Base-by-base conservation (phyloP, 805 yeast species). In the Ogataea trehalophila region DNA sequence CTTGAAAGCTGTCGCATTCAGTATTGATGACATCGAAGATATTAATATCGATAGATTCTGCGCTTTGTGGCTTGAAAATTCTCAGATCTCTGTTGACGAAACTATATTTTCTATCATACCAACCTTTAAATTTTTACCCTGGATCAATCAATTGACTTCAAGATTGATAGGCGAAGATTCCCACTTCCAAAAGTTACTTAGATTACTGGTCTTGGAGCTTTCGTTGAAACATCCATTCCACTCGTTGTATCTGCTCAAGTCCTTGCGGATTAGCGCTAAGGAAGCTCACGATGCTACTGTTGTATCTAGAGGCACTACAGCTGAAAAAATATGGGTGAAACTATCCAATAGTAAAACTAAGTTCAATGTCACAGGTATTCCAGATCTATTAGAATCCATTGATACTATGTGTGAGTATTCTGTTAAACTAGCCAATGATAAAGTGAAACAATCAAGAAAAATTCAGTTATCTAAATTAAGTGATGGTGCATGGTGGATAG, bases 131-230 rank as follows among this genome's bases (percentile, higher is more conserved):
- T 77, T 89, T 45, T 71, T 87, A 5, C 78, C 89, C 0, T 91
- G 97, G 96, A 72, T 83, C 35, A 83, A 85, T 49, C 98, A 91
- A 60, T 72, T 91, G 40, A 72, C 87, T 3, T 87, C 97, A 0
- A 71, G 94, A 46, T 59, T 91, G 15, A 67, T 78, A 1, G 67
- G 66, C 34, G 85, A 78, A 9, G 45, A 54, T 0, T 61, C 74
- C 1, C 36, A 57, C 0, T 90, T 89, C 56, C 96, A 87, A 57
- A 59, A 50, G 2, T 58, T 75, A 1, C 62, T 90, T 20, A 73
- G 74, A 34, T 43, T 44, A 7, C 36, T 65, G 23, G 48, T 65
- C 2, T 39, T 45, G 6, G 54, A 60, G 1, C 62, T 87, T 15
- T 64, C 87, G 34, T 50, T 67, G 13, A 59, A 71, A 11, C 85